A percentile compares a stretch with the other conserved stretches of the same genome.
Evolutionary conservation across 2,329 filamentous ascomycete genomes (phyloP).

Genomic region (Colletotrichum shisoi): DNA sequence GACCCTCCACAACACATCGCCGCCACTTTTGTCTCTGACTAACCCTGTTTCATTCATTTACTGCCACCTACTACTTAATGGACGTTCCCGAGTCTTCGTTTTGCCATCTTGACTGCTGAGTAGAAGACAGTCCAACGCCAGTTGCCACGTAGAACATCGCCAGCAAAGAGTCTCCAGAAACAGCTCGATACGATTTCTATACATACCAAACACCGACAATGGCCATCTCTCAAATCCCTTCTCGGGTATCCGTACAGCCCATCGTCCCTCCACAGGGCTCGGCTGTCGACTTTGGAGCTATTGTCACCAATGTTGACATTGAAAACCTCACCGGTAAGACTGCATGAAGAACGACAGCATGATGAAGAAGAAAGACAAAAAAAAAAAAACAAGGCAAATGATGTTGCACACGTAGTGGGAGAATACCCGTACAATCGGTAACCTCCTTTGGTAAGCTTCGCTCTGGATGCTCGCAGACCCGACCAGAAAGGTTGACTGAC

Average conservation of each 20-base stretch:
- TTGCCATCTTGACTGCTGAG: fast-evolving
- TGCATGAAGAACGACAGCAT: conserved; percentile 23
- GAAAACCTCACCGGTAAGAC: conserved; percentile 68
- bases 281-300: conserved; percentile 66
- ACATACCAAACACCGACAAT: neutral
- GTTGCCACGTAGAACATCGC: neutral
- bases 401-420: conserved; percentile 47
- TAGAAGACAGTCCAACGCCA: neutral
- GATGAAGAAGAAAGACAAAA: conserved; percentile 29
- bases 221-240: conserved; percentile 19
- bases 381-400: conserved; percentile 3
- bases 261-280: conserved; percentile 51
- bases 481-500: conserved; percentile 36
- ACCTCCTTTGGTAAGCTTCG: conserved; percentile 61
- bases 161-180: neutral
- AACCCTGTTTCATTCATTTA: too few relatives aligned
- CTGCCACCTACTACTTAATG: conserved; percentile 3
- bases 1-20: conserved; percentile 12
- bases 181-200: neutral
- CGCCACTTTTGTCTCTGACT: neutral
- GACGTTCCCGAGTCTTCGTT: neutral
- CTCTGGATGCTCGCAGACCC: neutral
- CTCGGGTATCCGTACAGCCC: conserved; percentile 47
- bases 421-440: conserved; percentile 68
- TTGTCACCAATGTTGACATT: conserved; percentile 65